Evolutionary conservation across 352 stramenopile species (phyloP), one percentile per base, ranked within the genome.

Genomic region (Blastocystis sp.): DNA sequence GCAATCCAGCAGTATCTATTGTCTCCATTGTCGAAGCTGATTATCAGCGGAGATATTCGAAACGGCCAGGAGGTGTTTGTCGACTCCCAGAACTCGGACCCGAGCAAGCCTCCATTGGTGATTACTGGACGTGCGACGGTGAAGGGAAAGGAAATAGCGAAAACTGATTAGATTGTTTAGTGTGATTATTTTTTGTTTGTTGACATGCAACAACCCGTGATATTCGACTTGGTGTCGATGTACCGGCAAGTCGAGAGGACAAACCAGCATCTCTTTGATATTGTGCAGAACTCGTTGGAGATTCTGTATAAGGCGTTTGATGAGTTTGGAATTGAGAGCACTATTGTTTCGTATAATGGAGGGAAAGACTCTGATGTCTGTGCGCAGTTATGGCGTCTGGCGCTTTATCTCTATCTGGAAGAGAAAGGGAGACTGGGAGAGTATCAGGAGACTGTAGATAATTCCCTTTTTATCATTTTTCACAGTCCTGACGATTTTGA

Each of bases 1-100:
- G 92, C 95, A 23, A 98, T 98, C 79, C 95, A 98, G 90, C 95
- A 97, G 76, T 92, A 98, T 79, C 79, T 99, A 34, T 94, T 98
- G 90, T 98, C 96, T 54, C 94, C 95, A 6, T 94, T 98, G 90
- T 95, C 73, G 47, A 84, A 84, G 50, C 29, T 84, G 73, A 84
- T 84, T 64, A 84, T 84, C 26, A 55, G 73, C 13, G 73, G 73
- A 11, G 43, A 68, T 43, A 64, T 84, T 20, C 45, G 68, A 23
- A 84, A 53, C 23, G 73, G 73, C 64, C 20, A 84, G 56, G 73
- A 84, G 29, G 73, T 84, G 50, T 66, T 84, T 11, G 73, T 84
- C 15, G 73, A 84, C 68, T 37, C 50, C 15, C n/a, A 77, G 50
- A 45, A 77, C 18, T 13, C 15, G 47, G 55, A 68, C 9, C 18